Conservation (phyloP, 306 rosid genomes). For the Gastrolobium bilobum region DNA sequence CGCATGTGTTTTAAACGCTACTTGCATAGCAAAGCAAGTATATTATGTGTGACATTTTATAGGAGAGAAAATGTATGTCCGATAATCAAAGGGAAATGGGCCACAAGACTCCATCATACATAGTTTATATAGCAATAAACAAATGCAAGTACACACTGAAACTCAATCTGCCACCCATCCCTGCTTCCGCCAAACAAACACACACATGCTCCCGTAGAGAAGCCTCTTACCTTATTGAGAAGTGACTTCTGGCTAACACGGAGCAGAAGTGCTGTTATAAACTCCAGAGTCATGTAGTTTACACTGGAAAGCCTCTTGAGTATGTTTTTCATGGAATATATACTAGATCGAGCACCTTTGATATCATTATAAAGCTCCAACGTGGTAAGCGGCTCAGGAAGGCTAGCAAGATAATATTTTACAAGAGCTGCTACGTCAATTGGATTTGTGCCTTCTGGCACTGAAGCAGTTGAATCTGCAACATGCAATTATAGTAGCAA, state of each 20-base stretch:
- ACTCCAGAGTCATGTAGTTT: slow-evolving; percentile 95
- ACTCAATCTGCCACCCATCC: slow-evolving; percentile 18
- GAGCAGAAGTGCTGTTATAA: slow-evolving; percentile 81
- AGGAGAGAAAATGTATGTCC: slow-evolving; percentile 17
- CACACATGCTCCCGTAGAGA: slow-evolving; percentile 41
- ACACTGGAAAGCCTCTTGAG: slow-evolving; percentile 86
- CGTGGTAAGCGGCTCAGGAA: slow-evolving; percentile 93
- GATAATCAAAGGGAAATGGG: slow-evolving; percentile 7
- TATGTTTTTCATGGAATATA: slow-evolving; percentile 76
- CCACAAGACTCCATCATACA: background rate
- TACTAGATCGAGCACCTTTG: slow-evolving; percentile 79
- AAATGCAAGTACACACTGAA: background rate
- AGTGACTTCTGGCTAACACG: slow-evolving; percentile 91
- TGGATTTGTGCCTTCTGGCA: slow-evolving; percentile 88
- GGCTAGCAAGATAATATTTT: slow-evolving; percentile 93
- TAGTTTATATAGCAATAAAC: slow-evolving; percentile 9
- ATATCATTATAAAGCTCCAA: slow-evolving; percentile 83
- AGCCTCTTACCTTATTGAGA: slow-evolving; percentile 78
- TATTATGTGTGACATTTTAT: background rate
- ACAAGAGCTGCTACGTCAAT: slow-evolving; percentile 84
- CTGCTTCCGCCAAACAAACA: slow-evolving; percentile 6
- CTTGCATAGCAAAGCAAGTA: slow-evolving; percentile 4
- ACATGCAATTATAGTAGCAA: slow-evolving; percentile 34
- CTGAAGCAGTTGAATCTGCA: slow-evolving; percentile 75
- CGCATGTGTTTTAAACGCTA: background rate